Percentiles rank a stretch among this genome's conserved stretches.
These are phyloP conservation scores for Botrytis elliptica DNA, from an alignment of 2,329 filamentous ascomycete genomes.

Conservation along the genomic window DNA sequence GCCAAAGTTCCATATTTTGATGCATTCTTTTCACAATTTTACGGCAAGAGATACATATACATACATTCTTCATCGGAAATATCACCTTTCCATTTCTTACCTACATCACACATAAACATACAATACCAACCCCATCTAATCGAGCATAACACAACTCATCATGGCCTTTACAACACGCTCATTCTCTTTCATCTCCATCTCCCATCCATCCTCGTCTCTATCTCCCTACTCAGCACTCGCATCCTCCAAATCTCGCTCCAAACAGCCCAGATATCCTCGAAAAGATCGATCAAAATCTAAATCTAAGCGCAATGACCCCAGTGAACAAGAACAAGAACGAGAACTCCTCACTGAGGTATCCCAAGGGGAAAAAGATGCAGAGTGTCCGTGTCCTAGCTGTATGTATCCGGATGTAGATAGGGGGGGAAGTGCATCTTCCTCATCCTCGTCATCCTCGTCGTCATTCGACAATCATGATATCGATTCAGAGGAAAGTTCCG, in stretches of 20 bases:
- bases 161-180: not conserved
- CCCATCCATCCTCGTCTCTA: not conserved
- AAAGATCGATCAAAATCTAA: rapidly evolving
- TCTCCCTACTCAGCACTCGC: not conserved
- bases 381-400: not conserved
- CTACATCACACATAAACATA: not conserved
- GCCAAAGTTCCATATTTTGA: not conserved
- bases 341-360: not conserved
- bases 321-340: not conserved
- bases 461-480: not conserved
- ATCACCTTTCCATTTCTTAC: too few species aligned
- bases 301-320: not conserved
- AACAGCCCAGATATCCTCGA: not conserved
- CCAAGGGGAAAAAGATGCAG: not conserved
- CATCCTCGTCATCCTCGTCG: not conserved
- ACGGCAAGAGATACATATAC: not conserved
- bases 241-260: not conserved
- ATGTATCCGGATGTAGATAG: not conserved
- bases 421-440: not conserved
- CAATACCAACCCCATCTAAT: not conserved
- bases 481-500: not conserved
- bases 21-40: rapidly evolving
- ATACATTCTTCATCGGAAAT: not conserved
- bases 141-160: not conserved
- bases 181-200: not conserved